Evolutionary conservation across 257 asterid genomes (phyloP).

Genomic region (Cinchona pubescens): DNA sequence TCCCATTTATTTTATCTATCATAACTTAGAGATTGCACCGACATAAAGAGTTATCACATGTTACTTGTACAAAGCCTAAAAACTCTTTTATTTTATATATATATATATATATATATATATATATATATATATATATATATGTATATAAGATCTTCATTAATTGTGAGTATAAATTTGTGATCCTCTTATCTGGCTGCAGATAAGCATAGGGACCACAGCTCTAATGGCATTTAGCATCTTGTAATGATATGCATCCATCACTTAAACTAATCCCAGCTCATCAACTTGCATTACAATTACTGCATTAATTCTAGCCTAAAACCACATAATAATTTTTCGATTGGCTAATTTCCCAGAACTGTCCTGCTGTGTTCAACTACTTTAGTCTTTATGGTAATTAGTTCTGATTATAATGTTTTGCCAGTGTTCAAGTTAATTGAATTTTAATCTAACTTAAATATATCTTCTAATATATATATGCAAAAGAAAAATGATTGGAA

Average conservation of each 20-base stretch:
- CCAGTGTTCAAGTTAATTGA: not conserved
- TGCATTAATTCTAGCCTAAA: not conserved
- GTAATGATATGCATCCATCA: constrained; percentile 19
- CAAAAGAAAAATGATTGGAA: too few species aligned
- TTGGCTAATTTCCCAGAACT: constrained; percentile 6
- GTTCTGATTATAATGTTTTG: not conserved
- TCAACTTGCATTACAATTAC: constrained; percentile 11
- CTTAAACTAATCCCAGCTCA: constrained; percentile 29
- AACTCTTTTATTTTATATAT: not conserved
- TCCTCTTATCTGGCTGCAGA: constrained; percentile 24
- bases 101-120: too few species aligned
- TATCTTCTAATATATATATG: too few species aligned
- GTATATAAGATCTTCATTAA: constrained; percentile 22
- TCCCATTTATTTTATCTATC: not conserved
- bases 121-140: too few species aligned
- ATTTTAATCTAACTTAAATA: not conserved
- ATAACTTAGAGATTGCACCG: constrained; percentile 14
- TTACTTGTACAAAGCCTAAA: not conserved
- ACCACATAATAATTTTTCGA: not conserved
- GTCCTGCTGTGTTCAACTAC: not conserved
- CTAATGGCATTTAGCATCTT: constrained; percentile 23
- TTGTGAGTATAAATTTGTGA: constrained; percentile 21
- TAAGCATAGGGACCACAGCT: constrained; percentile 28
- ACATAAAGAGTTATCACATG: constrained; percentile 3
- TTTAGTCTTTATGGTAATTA: not conserved